Evolutionary conservation across 129 eudicot genomes (phyloP).

Genomic region (Centella asiatica): DNA sequence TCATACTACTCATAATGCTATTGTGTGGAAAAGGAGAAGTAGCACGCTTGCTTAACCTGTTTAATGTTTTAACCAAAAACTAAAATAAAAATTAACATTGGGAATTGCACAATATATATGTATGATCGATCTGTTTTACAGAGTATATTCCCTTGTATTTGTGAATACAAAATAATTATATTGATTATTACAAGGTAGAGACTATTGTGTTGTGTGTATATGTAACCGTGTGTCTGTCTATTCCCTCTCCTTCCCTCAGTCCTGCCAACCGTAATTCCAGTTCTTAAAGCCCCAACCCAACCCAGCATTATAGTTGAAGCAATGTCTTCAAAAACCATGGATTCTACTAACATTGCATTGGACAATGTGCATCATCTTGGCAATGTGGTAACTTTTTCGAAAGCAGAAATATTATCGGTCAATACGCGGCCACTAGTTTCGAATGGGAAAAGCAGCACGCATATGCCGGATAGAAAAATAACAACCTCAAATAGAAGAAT

Average conservation of each 20-base stretch:
- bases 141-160: neutral
- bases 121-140: neutral
- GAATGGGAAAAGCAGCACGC: slow-evolving; percentile 49
- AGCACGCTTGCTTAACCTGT: too few species aligned
- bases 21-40: too few species aligned
- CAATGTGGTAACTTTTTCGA: neutral
- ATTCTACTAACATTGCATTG: neutral
- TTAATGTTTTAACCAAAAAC: too few species aligned
- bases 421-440: slow-evolving; percentile 32
- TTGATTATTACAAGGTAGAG: neutral
- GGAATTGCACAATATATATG: neutral
- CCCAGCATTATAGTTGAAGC: too few species aligned
- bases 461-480: slow-evolving; percentile 41
- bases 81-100: too few species aligned
- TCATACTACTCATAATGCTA: too few species aligned
- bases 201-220: neutral
- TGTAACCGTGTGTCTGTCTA: neutral
- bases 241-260: neutral
- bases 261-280: neutral
- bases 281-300: too few species aligned
- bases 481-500: slow-evolving; percentile 47
- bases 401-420: neutral
- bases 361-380: neutral
- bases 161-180: neutral
- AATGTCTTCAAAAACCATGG: neutral